Base-by-base conservation (phyloP, 495 filamentous ascomycete species). In the Extremus antarcticus region DNA sequence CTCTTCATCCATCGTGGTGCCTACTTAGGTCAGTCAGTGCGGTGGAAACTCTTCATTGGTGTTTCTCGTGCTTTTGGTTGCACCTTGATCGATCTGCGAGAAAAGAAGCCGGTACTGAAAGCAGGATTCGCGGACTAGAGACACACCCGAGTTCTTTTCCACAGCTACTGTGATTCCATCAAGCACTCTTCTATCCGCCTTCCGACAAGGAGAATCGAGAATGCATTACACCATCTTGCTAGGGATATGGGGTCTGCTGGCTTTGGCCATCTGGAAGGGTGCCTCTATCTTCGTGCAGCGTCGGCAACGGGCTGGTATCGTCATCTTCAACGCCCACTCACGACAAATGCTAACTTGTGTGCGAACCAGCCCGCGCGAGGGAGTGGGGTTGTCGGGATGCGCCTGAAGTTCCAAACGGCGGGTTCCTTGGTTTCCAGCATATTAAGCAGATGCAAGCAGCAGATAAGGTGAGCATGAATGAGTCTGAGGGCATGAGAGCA, bases 381-480 rank as follows among this genome's bases (percentile, higher is more conserved):
- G 35, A 62, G 45, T 52, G 64, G 3, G 53, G 54, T 25, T 69
- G 66, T 29, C 53, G 54, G 56, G 43, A 55, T 21, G 35, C 63
- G 43, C 25, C 59, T 1, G 19, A 17, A 23, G 48, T 52, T 21
- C 54, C 51, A 13, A 32, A 50, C 1, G 1, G 20, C 13, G 61
- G 58, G 17, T 49, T 57, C 50, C 40, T 69, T 17, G 65, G 65
- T 19, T 51, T 66, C 41, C 56, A 51, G 0, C 47, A 50, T 25
- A 40, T 68, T 8, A n/a, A 49, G 23, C 20, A 54, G n/a, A 39
- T 65, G 19, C 3, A 52, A 10, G 57, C 47, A 19, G 59, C 65
- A 0, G 59, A 64, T 55, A 59, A 63, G n/a, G n/a, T n/a, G n/a
- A n/a, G n/a, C n/a, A n/a, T n/a, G n/a, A n/a, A n/a, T n/a, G n/a